Evolutionary conservation across 1,284 basidiomycete species (phyloP), one percentile per base, ranked within the genome.

Genomic region (Exobasidium rhododendri): DNA sequence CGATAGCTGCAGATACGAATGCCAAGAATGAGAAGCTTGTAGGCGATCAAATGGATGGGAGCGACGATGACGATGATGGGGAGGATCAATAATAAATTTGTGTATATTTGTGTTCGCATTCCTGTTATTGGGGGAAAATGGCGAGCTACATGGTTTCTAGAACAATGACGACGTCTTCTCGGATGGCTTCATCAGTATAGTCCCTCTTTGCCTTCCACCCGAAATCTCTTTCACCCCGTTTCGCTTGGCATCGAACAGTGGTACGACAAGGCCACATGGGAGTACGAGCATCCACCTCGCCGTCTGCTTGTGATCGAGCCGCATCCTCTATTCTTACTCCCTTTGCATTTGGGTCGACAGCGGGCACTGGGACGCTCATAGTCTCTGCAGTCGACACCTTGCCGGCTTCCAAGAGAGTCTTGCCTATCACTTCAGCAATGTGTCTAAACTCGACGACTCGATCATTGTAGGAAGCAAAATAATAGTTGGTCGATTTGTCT

Each of bases 1-100:
- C 92, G 73, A 88, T 93, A 11, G 32, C 63, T 31, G 62, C 67
- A 30, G 71, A 66, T 44, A 72, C 68, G 43, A 72, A 68, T 35
- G 71, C 65, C 3, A 77, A 76, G 61, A 68, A 68, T 45, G 74
- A 75, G 52, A 75, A 76, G 65, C 58, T 69, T 0, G 65, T 63
- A n/a, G 61, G 47, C 30, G 56, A 63, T n/a, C 61, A 61, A 13
- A 64, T 59, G 20, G 61, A 61, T 1, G 29, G 35, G 11, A 63
- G 64, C 31, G 59, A 59, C 6, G 63, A 58, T 4, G 51, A 31
- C 22, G 62, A 61, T n/a, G 53, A 50, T 2, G 62, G 40, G 2
- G 57, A 40, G 17, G 35, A 40, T 40, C 10, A 40, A 17, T 40
- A 40, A 40, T 10, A n/a, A n/a, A n/a, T n/a, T n/a, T n/a, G n/a